Evolutionary conservation across 176 grass and related monocot species (phyloP).

Genomic region (Paspalum vaginatum): DNA sequence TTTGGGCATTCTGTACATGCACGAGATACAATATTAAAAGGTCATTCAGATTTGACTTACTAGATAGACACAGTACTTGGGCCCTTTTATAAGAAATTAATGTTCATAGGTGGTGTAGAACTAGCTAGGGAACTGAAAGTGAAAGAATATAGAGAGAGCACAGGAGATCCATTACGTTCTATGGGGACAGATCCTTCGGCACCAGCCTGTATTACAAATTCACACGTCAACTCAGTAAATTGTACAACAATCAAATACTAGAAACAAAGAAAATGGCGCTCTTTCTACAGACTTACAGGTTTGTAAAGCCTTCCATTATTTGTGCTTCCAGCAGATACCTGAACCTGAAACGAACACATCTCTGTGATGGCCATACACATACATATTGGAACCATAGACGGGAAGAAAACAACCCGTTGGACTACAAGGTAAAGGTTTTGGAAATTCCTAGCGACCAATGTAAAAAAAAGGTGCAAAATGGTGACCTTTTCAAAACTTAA

Average conservation of each 20-base stretch:
- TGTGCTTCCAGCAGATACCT: not conserved
- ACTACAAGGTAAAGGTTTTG: not conserved
- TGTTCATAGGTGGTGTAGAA: too few species aligned
- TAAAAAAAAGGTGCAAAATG: not conserved
- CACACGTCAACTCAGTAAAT: not conserved
- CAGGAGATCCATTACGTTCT: not conserved
- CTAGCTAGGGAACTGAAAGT: not conserved
- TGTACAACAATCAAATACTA: not conserved
- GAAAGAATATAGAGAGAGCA: not conserved
- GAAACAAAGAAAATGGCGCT: not conserved
- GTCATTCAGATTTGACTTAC: not conserved
- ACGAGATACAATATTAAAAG: not conserved
- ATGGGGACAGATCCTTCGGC: slow-evolving; percentile 41
- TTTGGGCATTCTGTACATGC: slow-evolving; percentile 35
- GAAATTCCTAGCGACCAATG: not conserved
- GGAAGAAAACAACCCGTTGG: not conserved
- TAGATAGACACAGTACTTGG: not conserved
- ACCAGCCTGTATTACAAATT: slow-evolving; percentile 18
- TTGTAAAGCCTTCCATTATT: not conserved
- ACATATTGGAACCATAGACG: not conserved
- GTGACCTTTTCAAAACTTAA: not conserved
- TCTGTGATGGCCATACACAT: not conserved
- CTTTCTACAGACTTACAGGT: not conserved
- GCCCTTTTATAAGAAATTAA: not conserved
- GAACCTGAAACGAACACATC: not conserved